phyloP scores from a whole-genome alignment of 2,329 filamentous ascomycete species.

The Fusarium nodosum region DNA sequence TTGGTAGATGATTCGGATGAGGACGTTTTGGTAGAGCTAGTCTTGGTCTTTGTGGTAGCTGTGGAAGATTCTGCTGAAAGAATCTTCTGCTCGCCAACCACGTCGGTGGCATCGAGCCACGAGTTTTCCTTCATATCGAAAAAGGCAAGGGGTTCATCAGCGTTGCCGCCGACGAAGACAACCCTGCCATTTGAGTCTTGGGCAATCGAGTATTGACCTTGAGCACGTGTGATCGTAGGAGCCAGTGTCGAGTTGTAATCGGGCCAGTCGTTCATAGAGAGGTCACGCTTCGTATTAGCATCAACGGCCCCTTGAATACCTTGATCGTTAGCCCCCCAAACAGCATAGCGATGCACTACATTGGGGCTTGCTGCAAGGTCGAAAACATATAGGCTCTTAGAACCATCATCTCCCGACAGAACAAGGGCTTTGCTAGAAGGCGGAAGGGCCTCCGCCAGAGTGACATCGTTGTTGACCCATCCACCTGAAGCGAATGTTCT shows the following conservation, averaged over 20 bases:
- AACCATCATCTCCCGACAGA: conserved; percentile 79
- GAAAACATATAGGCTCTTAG: conserved; percentile 83
- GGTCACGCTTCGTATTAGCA: conserved; percentile 54
- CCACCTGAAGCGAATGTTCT: conserved; percentile 75
- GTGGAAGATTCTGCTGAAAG: conserved; percentile 49
- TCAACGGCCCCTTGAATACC: conserved; percentile 63
- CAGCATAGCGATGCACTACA: conserved; percentile 75
- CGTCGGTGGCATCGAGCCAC: conserved; percentile 79
- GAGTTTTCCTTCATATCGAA: conserved; percentile 82
- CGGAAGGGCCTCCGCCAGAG: conserved; percentile 70
- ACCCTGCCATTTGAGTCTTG: conserved; percentile 75
- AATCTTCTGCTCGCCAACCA: conserved; percentile 67
- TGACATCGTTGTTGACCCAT: conserved; percentile 75
- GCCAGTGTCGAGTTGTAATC: conserved; percentile 82
- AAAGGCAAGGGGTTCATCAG: conserved; percentile 76
- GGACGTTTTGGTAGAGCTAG: conserved; percentile 42
- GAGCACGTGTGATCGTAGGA: conserved; percentile 71
- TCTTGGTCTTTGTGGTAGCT: conserved; percentile 25
- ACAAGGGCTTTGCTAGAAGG: conserved; percentile 72
- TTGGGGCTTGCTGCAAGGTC: conserved; percentile 82
- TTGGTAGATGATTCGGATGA: conserved; percentile 46
- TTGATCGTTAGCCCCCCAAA: conserved; percentile 72
- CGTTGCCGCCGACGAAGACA: conserved; percentile 82
- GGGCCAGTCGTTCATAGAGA: conserved; percentile 78
- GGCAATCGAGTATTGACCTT: conserved; percentile 74